Evolutionary conservation across 352 stramenopile genomes (phyloP).

Genomic region (Phytophthora colocasiae): DNA sequence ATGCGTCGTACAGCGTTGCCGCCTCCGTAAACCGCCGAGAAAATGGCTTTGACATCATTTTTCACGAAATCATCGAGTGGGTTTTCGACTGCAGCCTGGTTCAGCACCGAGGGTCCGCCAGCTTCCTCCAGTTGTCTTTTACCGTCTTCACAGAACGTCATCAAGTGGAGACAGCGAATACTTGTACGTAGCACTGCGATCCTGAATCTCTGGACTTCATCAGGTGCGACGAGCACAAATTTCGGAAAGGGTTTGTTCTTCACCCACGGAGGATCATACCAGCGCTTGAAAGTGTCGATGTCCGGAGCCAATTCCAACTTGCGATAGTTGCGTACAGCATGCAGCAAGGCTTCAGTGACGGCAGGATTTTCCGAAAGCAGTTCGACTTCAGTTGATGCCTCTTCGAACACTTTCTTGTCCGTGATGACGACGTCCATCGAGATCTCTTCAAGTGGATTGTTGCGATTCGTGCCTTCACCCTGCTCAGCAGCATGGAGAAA

Average conservation of each 20-base stretch:
- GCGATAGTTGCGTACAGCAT: slow-evolving; percentile 45
- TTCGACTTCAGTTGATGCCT: slow-evolving; percentile 78
- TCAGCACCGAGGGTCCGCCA: slow-evolving; percentile 53
- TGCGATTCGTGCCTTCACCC: slow-evolving; percentile 64
- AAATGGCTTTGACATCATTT: slow-evolving; percentile 81
- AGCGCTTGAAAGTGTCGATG: slow-evolving; percentile 54
- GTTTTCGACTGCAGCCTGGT: slow-evolving; percentile 61
- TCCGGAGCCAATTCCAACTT: slow-evolving; percentile 59
- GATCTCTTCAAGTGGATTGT: slow-evolving; percentile 61
- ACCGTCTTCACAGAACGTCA: slow-evolving; percentile 66
- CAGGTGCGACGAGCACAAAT: slow-evolving; percentile 48
- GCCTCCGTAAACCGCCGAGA: slow-evolving; percentile 69
- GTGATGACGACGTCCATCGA: slow-evolving; percentile 59
- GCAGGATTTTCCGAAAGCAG: slow-evolving; percentile 62
- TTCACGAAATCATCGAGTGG: slow-evolving; percentile 77
- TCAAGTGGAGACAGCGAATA: slow-evolving; percentile 68
- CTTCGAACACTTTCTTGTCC: slow-evolving; percentile 61
- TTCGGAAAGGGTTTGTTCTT: slow-evolving; percentile 53
- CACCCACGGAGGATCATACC: slow-evolving; percentile 69
- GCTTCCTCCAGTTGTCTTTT: slow-evolving; percentile 50
- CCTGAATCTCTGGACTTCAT: slow-evolving; percentile 62
- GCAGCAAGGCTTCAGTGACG: slow-evolving; percentile 59
- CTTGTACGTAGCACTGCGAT: slow-evolving; percentile 62
- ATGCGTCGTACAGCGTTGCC: slow-evolving; percentile 77
- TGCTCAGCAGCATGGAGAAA: slow-evolving; percentile 71